A percentile compares a stretch with the other conserved stretches of the same genome.
Evolutionary conservation across 441 rosid genomes (phyloP).

Genomic region (Bruguiera hainesii): DNA sequence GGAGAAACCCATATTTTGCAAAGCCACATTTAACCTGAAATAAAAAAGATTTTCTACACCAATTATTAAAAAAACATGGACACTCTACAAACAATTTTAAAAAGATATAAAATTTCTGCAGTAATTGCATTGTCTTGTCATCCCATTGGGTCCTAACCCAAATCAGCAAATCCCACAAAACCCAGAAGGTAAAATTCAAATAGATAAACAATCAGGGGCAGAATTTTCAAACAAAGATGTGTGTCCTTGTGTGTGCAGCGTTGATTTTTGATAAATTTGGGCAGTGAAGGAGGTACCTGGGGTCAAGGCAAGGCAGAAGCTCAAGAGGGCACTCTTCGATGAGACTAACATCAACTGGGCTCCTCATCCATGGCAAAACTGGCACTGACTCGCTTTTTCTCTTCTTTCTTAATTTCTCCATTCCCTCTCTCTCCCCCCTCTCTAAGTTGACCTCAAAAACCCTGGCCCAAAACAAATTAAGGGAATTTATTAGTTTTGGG

Average conservation of each 20-base stretch:
- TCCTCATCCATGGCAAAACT: slow-evolving; percentile 93
- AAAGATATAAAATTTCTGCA: too few species aligned
- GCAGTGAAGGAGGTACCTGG: slow-evolving; percentile 41
- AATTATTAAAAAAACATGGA: too few species aligned
- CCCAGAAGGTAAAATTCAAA: neutral
- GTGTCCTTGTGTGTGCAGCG: too few species aligned
- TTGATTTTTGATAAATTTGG: neutral
- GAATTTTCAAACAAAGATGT: neutral
- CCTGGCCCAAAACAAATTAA: too few species aligned
- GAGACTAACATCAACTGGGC: slow-evolving; percentile 60
- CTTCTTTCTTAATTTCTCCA: slow-evolving; percentile 25
- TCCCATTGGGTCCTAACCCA: too few species aligned
- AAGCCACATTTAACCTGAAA: slow-evolving; percentile 58
- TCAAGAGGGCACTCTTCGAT: slow-evolving; percentile 52
- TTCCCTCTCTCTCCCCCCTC: neutral
- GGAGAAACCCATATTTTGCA: slow-evolving; percentile 58
- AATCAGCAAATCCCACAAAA: neutral
- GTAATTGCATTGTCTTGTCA: too few species aligned
- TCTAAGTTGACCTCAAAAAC: neutral
- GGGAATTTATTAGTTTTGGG: too few species aligned
- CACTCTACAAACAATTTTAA: too few species aligned
- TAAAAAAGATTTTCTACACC: neutral
- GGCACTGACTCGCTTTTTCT: slow-evolving; percentile 44
- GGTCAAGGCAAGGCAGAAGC: slow-evolving; percentile 66
- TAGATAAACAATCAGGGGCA: neutral